These are phyloP conservation scores for Inga oerstediana DNA, from an alignment of 306 rosid species.

Conservation along the genomic window DNA sequence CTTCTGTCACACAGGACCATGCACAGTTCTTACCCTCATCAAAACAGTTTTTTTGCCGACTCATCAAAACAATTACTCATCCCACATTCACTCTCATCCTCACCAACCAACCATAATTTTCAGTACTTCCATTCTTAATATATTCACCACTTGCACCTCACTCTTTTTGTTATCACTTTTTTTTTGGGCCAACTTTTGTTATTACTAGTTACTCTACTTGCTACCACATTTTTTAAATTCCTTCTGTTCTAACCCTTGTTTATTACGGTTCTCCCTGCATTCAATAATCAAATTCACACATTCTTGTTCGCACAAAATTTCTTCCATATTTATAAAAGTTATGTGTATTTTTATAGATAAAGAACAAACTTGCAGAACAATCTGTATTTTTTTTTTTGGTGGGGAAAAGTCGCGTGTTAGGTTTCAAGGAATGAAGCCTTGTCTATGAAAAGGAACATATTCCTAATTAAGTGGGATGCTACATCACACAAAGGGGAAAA, in stretches of 20 bases:
- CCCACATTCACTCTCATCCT: not conserved
- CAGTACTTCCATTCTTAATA: not conserved
- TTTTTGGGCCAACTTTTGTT: not conserved
- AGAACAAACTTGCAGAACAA: not conserved
- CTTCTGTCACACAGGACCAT: not conserved
- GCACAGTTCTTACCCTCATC: not conserved
- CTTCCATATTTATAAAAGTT: not conserved
- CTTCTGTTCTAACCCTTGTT: not conserved
- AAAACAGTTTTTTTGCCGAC: not conserved
- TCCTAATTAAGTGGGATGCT: not conserved
- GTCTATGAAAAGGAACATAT: not conserved
- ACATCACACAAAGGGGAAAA: not conserved
- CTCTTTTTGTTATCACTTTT: not conserved
- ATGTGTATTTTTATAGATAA: not conserved
- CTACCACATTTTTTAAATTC: not conserved
- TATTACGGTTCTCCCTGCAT: not conserved
- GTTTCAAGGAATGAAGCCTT: not conserved
- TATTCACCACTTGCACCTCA: not conserved
- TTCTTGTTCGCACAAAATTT: not conserved
- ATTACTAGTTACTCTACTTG: not conserved
- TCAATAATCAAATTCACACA: not conserved
- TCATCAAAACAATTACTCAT: not conserved
- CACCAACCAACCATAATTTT: not conserved
- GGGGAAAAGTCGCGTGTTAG: not conserved
- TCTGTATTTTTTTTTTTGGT: not conserved